Evolutionary conservation across 768 basidiomycete species (phyloP).

Genomic region (Collybiopsis luxurians): DNA sequence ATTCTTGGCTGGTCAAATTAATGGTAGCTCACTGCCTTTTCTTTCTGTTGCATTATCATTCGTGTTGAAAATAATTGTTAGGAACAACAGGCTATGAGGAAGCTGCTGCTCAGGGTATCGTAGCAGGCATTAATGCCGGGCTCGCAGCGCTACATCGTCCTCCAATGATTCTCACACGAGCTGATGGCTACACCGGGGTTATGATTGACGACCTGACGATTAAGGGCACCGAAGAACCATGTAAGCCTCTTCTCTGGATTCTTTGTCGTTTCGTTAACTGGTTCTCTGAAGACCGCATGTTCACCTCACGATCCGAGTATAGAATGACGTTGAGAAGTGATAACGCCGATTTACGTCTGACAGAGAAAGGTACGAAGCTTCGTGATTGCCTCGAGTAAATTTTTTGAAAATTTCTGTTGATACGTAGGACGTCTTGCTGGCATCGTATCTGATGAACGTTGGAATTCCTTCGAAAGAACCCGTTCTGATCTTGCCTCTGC

Average conservation of each 20-base stretch:
- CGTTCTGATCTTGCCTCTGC: conserved; percentile 31
- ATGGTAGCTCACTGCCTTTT: conserved; percentile 47
- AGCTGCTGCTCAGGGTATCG: conserved; percentile 85
- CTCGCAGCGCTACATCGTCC: conserved; percentile 54
- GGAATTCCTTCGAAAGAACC: conserved; percentile 34
- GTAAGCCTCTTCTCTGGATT: conserved; percentile 38
- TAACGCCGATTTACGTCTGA: conserved; percentile 84
- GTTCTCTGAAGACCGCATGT: conserved; percentile 74
- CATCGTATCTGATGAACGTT: conserved; percentile 43
- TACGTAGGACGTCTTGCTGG: conserved; percentile 39
- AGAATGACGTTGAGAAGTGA: conserved; percentile 85
- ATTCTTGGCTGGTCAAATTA: conserved; percentile 90
- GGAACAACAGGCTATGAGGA: conserved; percentile 95
- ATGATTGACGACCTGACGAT: conserved; percentile 90
- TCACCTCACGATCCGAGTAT: conserved; percentile 89
- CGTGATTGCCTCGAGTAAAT: neutral
- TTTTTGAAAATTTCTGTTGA: neutral
- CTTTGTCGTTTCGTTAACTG: neutral
- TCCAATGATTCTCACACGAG: conserved; percentile 69
- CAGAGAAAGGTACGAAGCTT: conserved; percentile 56
- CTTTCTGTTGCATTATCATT: neutral
- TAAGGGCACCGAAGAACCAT: conserved; percentile 90
- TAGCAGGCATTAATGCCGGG: conserved; percentile 89
- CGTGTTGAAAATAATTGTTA: conserved; percentile 15
- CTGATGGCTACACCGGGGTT: conserved; percentile 85